Conservation (phyloP, 768 basidiomycete genomes). For the Coprinopsis cinerea region DNA sequence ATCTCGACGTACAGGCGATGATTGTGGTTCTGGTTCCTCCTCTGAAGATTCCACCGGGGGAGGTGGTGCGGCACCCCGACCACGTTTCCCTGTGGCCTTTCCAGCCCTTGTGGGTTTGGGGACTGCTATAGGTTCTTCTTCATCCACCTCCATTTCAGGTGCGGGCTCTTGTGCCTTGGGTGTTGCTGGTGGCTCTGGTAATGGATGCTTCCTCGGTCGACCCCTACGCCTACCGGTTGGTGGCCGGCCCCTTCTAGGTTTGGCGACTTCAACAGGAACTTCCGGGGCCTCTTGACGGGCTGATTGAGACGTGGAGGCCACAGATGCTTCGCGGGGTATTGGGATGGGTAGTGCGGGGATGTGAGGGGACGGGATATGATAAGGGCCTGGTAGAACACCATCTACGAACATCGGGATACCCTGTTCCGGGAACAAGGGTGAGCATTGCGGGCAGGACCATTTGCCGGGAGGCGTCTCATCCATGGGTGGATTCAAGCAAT, state of each 20-base stretch:
- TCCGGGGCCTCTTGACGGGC: constrained; percentile 1
- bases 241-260: constrained; percentile 5
- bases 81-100: not conserved
- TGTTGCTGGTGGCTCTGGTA: not conserved
- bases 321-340: constrained; percentile 18
- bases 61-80: constrained; percentile 26
- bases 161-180: constrained; percentile 18
- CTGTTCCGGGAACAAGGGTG: constrained; percentile 20
- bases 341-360: constrained; percentile 11
- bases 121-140: constrained; percentile 14
- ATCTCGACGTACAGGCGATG: constrained; percentile 21
- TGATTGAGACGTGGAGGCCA: constrained; percentile 29
- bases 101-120: not conserved
- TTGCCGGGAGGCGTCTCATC: constrained; percentile 64
- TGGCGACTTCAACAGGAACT: not conserved
- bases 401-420: constrained; percentile 7
- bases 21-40: constrained; percentile 42
- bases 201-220: not conserved
- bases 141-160: constrained; percentile 30
- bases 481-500: constrained; percentile 72
- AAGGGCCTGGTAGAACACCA: constrained; percentile 6
- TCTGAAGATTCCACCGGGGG: constrained; percentile 46
- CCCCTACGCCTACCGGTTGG: constrained; percentile 1
- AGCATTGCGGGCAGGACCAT: constrained; percentile 73
- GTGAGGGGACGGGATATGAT: constrained; percentile 10